These are phyloP conservation scores for Coemansia sp. DNA, from an alignment of 371 early-diverging fungal genomes.

Conservation along the genomic window DNA sequence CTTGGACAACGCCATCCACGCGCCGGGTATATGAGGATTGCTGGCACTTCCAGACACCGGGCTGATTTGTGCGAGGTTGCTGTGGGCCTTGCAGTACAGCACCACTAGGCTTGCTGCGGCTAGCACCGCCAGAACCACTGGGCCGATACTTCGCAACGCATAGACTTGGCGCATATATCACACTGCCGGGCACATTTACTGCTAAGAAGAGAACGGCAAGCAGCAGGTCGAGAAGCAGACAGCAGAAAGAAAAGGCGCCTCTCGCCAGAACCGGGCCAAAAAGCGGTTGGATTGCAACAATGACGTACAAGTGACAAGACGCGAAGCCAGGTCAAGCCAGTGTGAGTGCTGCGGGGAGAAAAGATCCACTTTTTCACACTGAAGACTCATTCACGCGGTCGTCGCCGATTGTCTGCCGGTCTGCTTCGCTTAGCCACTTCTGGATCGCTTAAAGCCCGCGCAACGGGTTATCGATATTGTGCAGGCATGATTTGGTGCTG, in stretches of 20 bases:
- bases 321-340: background rate
- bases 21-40: background rate
- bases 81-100: background rate
- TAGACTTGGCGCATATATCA: background rate
- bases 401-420: background rate
- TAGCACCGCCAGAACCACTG: background rate
- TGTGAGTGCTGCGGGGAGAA: background rate
- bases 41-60: background rate
- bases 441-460: too few species aligned
- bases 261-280: slow-evolving; percentile 3
- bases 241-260: background rate
- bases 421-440: too few species aligned
- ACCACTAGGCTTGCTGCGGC: background rate
- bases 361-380: background rate
- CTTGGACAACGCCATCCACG: slow-evolving; percentile 9
- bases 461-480: too few species aligned
- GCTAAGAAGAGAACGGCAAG: too few species aligned
- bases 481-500: too few species aligned
- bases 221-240: background rate
- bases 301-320: slow-evolving; percentile 5
- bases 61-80: background rate
- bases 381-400: background rate
- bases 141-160: background rate
- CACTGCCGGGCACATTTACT: background rate
- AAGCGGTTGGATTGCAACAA: background rate